These are phyloP conservation scores for Alternaria atra DNA, from an alignment of 2,329 filamentous ascomycete genomes.

Conservation along the genomic window DNA sequence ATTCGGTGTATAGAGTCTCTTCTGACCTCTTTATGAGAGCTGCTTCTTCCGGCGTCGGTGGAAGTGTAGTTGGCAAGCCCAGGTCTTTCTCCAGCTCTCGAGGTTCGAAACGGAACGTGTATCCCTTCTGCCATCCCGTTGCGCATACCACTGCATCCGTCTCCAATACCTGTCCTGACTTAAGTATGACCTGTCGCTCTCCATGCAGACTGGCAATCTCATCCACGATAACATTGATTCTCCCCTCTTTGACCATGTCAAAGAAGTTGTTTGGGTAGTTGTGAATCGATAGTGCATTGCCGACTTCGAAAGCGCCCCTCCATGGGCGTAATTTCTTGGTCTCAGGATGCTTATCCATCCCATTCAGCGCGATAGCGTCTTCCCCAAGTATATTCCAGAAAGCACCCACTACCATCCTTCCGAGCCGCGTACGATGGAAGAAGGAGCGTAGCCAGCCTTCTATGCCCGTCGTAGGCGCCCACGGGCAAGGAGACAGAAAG, in stretches of 20 bases:
- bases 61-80: slow-evolving; percentile 55
- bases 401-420: slow-evolving; percentile 62
- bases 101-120: slow-evolving; percentile 60
- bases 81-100: slow-evolving; percentile 55
- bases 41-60: slow-evolving; percentile 45
- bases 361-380: slow-evolving; percentile 61
- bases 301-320: slow-evolving; percentile 61
- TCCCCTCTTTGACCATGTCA: slow-evolving; percentile 62
- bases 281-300: slow-evolving; percentile 65
- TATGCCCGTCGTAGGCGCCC: slow-evolving; percentile 71
- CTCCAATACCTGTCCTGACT: slow-evolving; percentile 55
- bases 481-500: slow-evolving; percentile 79
- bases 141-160: slow-evolving; percentile 64
- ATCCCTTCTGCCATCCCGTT: slow-evolving; percentile 65
- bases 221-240: slow-evolving; percentile 64
- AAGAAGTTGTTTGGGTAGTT: slow-evolving; percentile 69
- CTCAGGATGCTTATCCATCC: slow-evolving; percentile 55
- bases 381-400: slow-evolving; percentile 67
- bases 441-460: slow-evolving; percentile 61
- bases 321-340: slow-evolving; percentile 55
- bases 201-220: slow-evolving; percentile 62
- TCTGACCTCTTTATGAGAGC: slow-evolving; percentile 45
- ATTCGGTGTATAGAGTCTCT: slow-evolving; percentile 19
- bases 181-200: slow-evolving; percentile 57
- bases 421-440: slow-evolving; percentile 66